Base-by-base conservation (phyloP, 148 eudicot species). In the Heliamphora exappendiculata region DNA sequence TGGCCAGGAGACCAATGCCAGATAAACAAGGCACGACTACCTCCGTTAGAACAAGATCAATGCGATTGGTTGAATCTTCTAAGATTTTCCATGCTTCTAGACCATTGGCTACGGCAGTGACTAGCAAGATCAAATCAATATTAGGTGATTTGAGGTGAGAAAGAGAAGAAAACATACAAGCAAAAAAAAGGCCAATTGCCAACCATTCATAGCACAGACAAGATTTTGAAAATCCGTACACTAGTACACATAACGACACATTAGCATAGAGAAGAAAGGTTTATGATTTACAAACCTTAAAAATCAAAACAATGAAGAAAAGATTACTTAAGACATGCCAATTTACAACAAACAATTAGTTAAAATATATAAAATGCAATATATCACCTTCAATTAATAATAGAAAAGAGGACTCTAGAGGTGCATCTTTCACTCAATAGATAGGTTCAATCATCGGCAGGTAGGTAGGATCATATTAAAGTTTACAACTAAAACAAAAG, bases 41-140 rank as follows among this genome's bases (percentile, higher is more conserved):
- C 86, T 94, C 98, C 9, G 93, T 88, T 68, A 94, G 75, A 44
- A 94, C 90, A 65, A 94, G 89, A 78, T 91, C 98, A 80, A 91
- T 80, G 63, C 87, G 95, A 73, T 83, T 85, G 74, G 76, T 83
- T 75, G 84, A 77, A 80, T 90, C 95, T 81, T 86, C 84, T 67
- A 94, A 74, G 74, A 86, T 81, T 74, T 79, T 82, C 96, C 93
- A 91, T 49, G 93, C 92, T 82, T 87, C 87, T 73, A 85, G 75
- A 50, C 89, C 87, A 81, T 84, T 83, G 78, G 90, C 70, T 65
- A 89, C 97, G 57, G 91, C 87, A 49, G 78, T 83, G 47, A 91
- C 97, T 91, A 86, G 88, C 81, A 84, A 72, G 41, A 80, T 71
- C 41, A 74, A 81, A 75, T 36, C 64, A 45, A 28, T 28, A 41